phyloP scores from a whole-genome alignment of 768 basidiomycete species.

The Suillus brevipes region DNA sequence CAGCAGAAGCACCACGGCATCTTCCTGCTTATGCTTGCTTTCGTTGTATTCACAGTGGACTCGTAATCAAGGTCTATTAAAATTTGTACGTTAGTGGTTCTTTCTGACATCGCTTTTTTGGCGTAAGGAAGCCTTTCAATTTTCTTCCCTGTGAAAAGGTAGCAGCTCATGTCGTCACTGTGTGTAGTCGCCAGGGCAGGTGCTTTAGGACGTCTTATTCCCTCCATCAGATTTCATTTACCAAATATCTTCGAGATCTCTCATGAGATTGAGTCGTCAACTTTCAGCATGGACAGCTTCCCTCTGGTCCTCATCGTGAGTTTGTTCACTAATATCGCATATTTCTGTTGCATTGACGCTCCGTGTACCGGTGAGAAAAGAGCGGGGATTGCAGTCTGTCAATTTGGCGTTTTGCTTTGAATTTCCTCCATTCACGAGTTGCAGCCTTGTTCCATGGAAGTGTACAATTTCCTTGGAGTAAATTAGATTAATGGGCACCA shows the following conservation, averaged over 20 bases:
- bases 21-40: slow-evolving; percentile 5
- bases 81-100: slow-evolving; percentile 8
- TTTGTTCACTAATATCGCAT: background rate
- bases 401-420: background rate
- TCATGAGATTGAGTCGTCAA: background rate
- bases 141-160: background rate
- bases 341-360: slow-evolving; percentile 10
- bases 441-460: slow-evolving; percentile 24
- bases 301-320: background rate
- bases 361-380: slow-evolving; percentile 21
- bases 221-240: background rate
- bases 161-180: background rate
- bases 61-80: slow-evolving; percentile 13
- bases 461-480: slow-evolving; percentile 4
- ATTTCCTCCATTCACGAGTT: slow-evolving; percentile 12
- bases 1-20: background rate
- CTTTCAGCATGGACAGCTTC: background rate
- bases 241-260: background rate
- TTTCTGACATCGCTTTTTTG: background rate
- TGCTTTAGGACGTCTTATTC: background rate
- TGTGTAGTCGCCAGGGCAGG: background rate
- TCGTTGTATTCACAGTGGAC: slow-evolving; percentile 15
- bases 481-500: slow-evolving; percentile 1
- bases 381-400: slow-evolving; percentile 11
- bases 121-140: background rate